Conservation (phyloP, 1,139 yeast species). For the Suhomyces choctaworum region DNA sequence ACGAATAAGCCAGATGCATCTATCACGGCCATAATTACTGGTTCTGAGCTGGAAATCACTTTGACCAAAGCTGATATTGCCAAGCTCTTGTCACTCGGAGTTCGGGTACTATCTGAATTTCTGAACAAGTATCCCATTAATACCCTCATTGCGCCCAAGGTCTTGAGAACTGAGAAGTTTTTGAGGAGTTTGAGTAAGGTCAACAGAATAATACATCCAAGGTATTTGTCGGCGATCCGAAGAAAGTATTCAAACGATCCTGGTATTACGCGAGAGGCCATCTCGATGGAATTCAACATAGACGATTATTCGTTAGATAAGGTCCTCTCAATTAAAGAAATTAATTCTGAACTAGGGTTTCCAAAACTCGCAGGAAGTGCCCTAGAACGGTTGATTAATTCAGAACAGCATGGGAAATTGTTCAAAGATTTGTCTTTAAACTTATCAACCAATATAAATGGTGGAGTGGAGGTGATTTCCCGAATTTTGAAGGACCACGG, state of each 20-base stretch:
- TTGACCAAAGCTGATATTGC: constrained; percentile 34
- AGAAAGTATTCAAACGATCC: constrained; percentile 19
- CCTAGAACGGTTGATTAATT: constrained; percentile 21
- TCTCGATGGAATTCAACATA: constrained; percentile 25
- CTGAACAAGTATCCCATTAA: constrained; percentile 29
- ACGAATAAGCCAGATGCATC: constrained; percentile 9
- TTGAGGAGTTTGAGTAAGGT: constrained; percentile 46
- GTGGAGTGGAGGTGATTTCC: constrained; percentile 62
- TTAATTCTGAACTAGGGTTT: constrained; percentile 38
- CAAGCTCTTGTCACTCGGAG: constrained; percentile 34
- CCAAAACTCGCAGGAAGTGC: constrained; percentile 19
- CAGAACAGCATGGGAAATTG: constrained; percentile 34
- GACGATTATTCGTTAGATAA: constrained; percentile 41
- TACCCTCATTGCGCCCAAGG: constrained; percentile 72
- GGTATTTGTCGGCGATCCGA: constrained; percentile 45
- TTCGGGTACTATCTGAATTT: constrained; percentile 42
- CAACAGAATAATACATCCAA: constrained; percentile 46
- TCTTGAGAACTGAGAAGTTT: constrained; percentile 84
- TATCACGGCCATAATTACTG: constrained; percentile 58
- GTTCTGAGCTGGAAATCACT: constrained; percentile 53
- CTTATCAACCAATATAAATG: constrained; percentile 63
- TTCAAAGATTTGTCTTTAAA: constrained; percentile 54
- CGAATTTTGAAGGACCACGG: constrained; percentile 72
- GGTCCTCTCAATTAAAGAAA: constrained; percentile 26
- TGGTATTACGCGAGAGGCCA: constrained; percentile 21